Percentiles rank a stretch among this genome's conserved stretches.
phyloP scores from a whole-genome alignment of 768 basidiomycete genomes.

The Podaxis sp. region DNA sequence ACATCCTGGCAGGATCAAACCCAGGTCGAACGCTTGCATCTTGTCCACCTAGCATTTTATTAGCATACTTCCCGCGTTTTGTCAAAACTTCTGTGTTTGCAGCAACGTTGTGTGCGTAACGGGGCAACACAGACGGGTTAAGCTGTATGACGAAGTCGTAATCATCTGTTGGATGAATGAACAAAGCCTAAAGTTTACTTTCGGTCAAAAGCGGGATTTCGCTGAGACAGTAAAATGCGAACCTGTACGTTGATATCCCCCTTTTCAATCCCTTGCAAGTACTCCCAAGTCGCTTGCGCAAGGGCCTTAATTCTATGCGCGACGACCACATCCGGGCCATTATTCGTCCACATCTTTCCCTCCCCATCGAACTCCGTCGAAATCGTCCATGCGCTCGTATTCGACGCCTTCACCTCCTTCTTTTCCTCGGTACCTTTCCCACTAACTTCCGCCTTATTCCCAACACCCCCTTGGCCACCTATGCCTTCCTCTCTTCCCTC shows the following conservation, averaged over 20 bases:
- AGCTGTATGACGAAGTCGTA: slow-evolving; percentile 87
- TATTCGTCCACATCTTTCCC: slow-evolving; percentile 76
- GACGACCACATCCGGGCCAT: slow-evolving; percentile 65
- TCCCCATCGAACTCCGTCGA: slow-evolving; percentile 73
- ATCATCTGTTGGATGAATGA: slow-evolving; percentile 77
- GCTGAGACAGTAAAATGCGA: slow-evolving; percentile 13
- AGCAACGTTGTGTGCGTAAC: slow-evolving; percentile 71
- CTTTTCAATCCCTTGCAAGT: slow-evolving; percentile 49
- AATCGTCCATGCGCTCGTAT: slow-evolving; percentile 66
- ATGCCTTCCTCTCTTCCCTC: slow-evolving; percentile 20
- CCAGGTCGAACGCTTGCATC: slow-evolving; percentile 49
- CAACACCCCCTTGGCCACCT: not conserved
- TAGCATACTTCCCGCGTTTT: slow-evolving; percentile 42
- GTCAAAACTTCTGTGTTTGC: slow-evolving; percentile 48
- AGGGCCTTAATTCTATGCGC: slow-evolving; percentile 72
- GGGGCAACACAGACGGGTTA: slow-evolving; percentile 58
- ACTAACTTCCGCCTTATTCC: not conserved
- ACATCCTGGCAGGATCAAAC: slow-evolving; percentile 73
- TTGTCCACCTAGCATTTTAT: slow-evolving; percentile 32
- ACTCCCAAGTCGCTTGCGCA: slow-evolving; percentile 71
- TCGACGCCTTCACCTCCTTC: slow-evolving; percentile 15
- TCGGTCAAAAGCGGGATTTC: not conserved
- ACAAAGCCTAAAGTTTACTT: slow-evolving; percentile 58
- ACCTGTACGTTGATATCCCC: slow-evolving; percentile 63
- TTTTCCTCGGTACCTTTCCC: slow-evolving; percentile 18